phyloP scores from a whole-genome alignment of 1,139 yeast species.

The Yamadazyma friedrichii region DNA sequence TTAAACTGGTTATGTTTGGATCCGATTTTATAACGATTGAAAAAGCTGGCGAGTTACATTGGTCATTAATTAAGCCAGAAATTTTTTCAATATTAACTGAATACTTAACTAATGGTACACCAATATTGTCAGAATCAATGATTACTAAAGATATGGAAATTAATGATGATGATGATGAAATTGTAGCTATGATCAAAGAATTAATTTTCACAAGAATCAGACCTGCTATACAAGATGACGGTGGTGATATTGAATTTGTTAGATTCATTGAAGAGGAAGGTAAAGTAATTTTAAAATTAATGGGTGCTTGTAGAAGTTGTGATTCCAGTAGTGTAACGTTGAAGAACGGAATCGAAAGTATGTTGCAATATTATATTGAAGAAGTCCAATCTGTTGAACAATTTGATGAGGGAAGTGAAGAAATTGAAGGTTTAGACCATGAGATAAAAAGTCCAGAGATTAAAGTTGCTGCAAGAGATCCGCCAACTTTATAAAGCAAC shows the following conservation, averaged over 20 bases:
- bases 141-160: conserved; percentile 38
- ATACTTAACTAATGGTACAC: conserved; percentile 73
- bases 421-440: conserved; percentile 17
- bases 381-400: conserved; percentile 72
- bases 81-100: conserved; percentile 84
- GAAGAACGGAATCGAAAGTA: conserved; percentile 77
- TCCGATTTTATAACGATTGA: conserved; percentile 80
- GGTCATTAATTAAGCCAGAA: conserved; percentile 87
- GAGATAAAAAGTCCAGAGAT: conserved; percentile 16
- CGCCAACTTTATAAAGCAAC: conserved; percentile 39
- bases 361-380: conserved; percentile 78
- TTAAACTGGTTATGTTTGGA: conserved; percentile 54
- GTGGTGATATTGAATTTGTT: conserved; percentile 79
- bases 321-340: conserved; percentile 74
- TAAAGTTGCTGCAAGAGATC: conserved; percentile 34
- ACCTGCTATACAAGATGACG: conserved; percentile 90
- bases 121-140: conserved; percentile 43
- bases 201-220: conserved; percentile 89
- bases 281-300: conserved; percentile 61
- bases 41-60: conserved; percentile 52
- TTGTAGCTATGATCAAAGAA: conserved; percentile 90
- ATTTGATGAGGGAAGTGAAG: conserved; percentile 32
- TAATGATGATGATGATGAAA: conserved; percentile 67
- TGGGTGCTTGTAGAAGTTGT: conserved; percentile 81
- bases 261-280: conserved; percentile 63